Evolutionary conservation across 768 basidiomycete genomes (phyloP), one percentile per base, ranked within the genome.

Genomic region (Dacryopinax spathularia): DNA sequence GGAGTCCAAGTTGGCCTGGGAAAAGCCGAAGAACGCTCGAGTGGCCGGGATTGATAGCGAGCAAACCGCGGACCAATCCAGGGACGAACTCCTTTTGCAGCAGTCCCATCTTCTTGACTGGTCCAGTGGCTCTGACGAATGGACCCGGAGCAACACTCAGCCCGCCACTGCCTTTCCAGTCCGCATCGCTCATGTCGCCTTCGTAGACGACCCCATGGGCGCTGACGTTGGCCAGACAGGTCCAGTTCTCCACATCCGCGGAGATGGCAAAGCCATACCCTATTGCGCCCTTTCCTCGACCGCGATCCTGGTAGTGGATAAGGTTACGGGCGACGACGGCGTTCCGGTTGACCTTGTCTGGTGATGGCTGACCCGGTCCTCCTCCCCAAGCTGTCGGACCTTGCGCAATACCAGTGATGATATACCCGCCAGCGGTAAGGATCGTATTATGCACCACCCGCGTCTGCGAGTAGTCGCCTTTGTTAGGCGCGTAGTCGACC

Each of bases 391-490:
- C 68, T 10, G 68, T 62, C 25, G 63, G 65, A 22, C 69, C 69
- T 65, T 70, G 69, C 7, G 67, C 69, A 20, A 70, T 70, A 12
- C 67, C 69, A 22, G 65, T 64, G 56, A 68, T 68, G 63, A 70
- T 60, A 29, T 66, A 66, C 4, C 63, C 65, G 13, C 69, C 69
- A 34, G 63, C 65, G 33, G 67, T 61, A 4, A 65, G 62, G 35
- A 70, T 65, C 12, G 69, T 69, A 56, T 70, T 70, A 48, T 70
- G 69, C 2, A 64, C 59, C 22, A 70, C 69, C 13, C 68, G 69
- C 2, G 69, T 70, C n/a, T 56, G 59, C 2, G 37, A 34, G 43
- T 66, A 68, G 59, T 68, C 69, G 39, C 68, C 68, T 69, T 65
- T 64, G 66, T 67, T 60, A 15, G 66, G 66, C 12, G 60, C 63